A percentile compares a stretch with the other conserved stretches of the same genome.
phyloP scores from a whole-genome alignment of 75 land plant species.

The Pseudotsuga menziesii region DNA sequence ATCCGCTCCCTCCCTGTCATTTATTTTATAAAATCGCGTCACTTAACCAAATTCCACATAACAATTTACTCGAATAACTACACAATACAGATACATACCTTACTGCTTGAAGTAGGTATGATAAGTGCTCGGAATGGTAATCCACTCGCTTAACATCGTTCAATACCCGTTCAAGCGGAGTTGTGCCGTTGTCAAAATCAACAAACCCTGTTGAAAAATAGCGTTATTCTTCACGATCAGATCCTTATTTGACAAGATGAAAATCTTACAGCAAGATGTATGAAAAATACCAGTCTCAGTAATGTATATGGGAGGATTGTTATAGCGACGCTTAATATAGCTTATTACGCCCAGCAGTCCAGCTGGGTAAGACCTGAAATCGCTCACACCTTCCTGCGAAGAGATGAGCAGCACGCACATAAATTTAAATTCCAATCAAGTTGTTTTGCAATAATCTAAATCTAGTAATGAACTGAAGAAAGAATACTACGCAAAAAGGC shows the following conservation, averaged over 20 bases:
- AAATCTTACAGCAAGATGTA: background rate
- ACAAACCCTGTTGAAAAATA: conserved; percentile 33
- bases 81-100: conserved; percentile 21
- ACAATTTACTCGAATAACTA: background rate
- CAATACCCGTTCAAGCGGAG: conserved; percentile 35
- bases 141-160: conserved; percentile 43
- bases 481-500: background rate
- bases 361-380: conserved; percentile 59
- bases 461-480: background rate
- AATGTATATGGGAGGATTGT: conserved; percentile 54
- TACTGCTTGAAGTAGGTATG: conserved; percentile 33
- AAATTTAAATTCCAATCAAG: too few relatives aligned
- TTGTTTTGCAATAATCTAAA: background rate
- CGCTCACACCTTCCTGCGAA: conserved; percentile 47
- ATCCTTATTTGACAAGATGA: background rate
- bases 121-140: conserved; percentile 35
- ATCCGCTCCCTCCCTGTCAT: conserved; percentile 44
- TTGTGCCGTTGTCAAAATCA: conserved; percentile 28
- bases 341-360: conserved; percentile 46
- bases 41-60: background rate
- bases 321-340: conserved; percentile 44
- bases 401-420: too few relatives aligned
- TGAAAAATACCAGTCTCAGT: conserved; percentile 75
- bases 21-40: background rate
- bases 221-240: too few relatives aligned